phyloP scores from a whole-genome alignment of 169 alveolate genomes.

The Plasmodium inui region DNA sequence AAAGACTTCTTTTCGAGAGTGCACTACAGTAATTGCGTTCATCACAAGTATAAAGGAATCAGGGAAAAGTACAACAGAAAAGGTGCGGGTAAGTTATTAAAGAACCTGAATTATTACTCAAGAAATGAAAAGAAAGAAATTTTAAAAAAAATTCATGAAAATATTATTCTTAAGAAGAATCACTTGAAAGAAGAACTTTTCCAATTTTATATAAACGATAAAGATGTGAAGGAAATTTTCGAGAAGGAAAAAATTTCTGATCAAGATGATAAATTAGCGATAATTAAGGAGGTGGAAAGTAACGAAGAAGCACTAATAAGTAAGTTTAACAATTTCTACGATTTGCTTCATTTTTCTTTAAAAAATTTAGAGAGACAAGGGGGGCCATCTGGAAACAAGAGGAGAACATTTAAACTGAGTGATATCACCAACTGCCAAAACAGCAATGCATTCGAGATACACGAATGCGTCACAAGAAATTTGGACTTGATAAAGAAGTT shows the following conservation, averaged over 20 bases:
- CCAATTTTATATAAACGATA: slow-evolving; percentile 42
- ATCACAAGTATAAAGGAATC: slow-evolving; percentile 1
- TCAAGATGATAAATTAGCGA: slow-evolving; percentile 14
- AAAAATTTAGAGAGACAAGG: slow-evolving; percentile 25
- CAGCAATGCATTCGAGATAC: not conserved
- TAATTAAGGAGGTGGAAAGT: slow-evolving; percentile 27
- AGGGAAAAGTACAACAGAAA: not conserved
- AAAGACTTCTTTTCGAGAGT: slow-evolving; percentile 1
- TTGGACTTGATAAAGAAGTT: slow-evolving; percentile 52
- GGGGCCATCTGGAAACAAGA: not conserved
- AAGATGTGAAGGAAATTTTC: slow-evolving; percentile 33
- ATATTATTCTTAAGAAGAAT: slow-evolving; percentile 25
- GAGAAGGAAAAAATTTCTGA: slow-evolving; percentile 51
- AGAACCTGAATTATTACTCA: slow-evolving; percentile 39
- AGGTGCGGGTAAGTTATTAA: not conserved
- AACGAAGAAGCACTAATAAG: slow-evolving; percentile 57
- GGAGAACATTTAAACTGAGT: not conserved
- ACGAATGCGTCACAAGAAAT: slow-evolving; percentile 20
- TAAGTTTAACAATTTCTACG: slow-evolving; percentile 56
- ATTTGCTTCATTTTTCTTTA: slow-evolving; percentile 43
- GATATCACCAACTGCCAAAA: not conserved
- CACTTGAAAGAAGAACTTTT: slow-evolving; percentile 12
- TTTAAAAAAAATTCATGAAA: slow-evolving; percentile 40
- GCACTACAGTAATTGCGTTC: not conserved
- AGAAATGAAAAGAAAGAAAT: slow-evolving; percentile 61